Evolutionary conservation across 202 grass and related monocot species (phyloP), one percentile per base, ranked within the genome.

Genomic region (Schoenoplectus triqueter): DNA sequence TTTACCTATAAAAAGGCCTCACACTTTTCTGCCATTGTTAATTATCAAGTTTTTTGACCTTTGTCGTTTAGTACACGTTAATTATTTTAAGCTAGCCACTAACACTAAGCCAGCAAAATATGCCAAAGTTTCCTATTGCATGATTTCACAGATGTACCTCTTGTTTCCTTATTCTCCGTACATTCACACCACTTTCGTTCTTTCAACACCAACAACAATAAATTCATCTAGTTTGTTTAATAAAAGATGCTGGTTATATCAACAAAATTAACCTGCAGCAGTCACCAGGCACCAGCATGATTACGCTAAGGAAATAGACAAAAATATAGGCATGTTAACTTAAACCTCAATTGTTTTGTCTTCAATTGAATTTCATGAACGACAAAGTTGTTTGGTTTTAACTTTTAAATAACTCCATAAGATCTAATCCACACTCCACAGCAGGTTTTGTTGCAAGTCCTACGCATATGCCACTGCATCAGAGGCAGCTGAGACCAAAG

Each of bases 381-480:
- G 77, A 80, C 57, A 80, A 80, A 80, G 1, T 15, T 47, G 9
- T 2, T 62, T 80, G 77, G 42, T 31, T 31, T 31, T 31, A 31
- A 31, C 31, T 44, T 80, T 80, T 64, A 80, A 60, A 80, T 22
- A 62, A 45, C 2, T 11, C 39, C 39, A 80, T 64, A 62, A 57
- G 20, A 80, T 80, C 56, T n/a, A 57, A 8, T 31, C 31, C 31
- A 31, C 31, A 31, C 31, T 80, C 54, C 51, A 48, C 56, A 80
- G 13, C 11, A 20, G 41, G 20, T 57, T 57, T 62, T 80, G 44
- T 71, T 71, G 77, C 55, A 80, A 64, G 39, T 80, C 40, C 77
- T 80, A 80, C 57, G 60, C 55, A 80, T n/a, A 80, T 80, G 77
- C 77, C 77, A 80, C 77, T 80, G 31, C 77, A 78, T 59, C 10